Conservation (phyloP, 192 early-diverging fungal genomes). For the Pilobolus umbonatus region DNA sequence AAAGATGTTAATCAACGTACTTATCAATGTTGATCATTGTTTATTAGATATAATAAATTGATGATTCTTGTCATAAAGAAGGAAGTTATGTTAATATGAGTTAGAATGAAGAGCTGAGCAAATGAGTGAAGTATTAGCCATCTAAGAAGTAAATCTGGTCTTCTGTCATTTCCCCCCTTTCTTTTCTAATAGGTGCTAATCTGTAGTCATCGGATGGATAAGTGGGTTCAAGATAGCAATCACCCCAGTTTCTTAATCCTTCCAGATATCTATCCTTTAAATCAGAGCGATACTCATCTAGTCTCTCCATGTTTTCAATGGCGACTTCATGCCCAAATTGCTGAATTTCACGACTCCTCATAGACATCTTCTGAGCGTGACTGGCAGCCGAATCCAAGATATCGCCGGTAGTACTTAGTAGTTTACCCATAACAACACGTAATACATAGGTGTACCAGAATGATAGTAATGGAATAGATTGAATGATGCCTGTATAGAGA, state of each 20-base stretch:
- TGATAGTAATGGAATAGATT: slow-evolving; percentile 48
- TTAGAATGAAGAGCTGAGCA: no score
- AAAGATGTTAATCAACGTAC: slow-evolving; percentile 38
- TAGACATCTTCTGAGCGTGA: slow-evolving; percentile 26
- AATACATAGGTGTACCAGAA: slow-evolving; percentile 56
- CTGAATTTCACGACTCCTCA: slow-evolving; percentile 28
- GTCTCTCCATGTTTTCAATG: slow-evolving; percentile 21
- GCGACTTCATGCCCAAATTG: slow-evolving; percentile 27
- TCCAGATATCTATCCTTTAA: slow-evolving; percentile 23
- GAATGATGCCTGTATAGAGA: slow-evolving; percentile 39
- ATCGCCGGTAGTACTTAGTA: slow-evolving; percentile 44
- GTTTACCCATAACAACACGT: slow-evolving; percentile 41
- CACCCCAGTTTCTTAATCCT: slow-evolving; percentile 6
- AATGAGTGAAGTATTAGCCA: no score
- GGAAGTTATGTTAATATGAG: no score
- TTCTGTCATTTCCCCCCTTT: background rate
- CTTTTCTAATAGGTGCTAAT: background rate
- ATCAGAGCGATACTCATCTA: slow-evolving; percentile 28
- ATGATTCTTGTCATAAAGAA: no score
- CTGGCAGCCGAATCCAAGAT: slow-evolving; percentile 40
- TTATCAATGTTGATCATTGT: slow-evolving; percentile 12
- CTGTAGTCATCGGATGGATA: slow-evolving; percentile 3
- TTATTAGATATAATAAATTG: no score
- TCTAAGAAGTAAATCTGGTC: no score
- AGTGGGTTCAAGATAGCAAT: slow-evolving; percentile 4